Evolutionary conservation across 2,329 filamentous ascomycete species (phyloP).

Genomic region (Biscogniauxia sp.): DNA sequence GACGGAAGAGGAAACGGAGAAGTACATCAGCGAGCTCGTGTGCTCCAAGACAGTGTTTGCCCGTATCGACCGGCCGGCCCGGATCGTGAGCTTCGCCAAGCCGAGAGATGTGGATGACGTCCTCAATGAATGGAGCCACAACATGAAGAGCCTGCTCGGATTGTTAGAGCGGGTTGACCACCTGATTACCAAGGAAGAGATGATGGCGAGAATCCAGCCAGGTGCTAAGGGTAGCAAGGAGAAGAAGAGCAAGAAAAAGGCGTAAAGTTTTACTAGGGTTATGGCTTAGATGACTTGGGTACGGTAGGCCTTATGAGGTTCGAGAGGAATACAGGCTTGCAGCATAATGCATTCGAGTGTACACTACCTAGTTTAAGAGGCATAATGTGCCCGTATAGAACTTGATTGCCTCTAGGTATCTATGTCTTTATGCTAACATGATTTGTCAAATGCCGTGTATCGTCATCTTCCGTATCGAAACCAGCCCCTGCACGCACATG

Average conservation of each 20-base stretch:
- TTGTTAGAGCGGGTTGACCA: slow-evolving; percentile 91
- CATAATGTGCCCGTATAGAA: slow-evolving; percentile 21
- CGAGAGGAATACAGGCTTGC: slow-evolving; percentile 19
- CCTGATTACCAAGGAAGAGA: slow-evolving; percentile 98
- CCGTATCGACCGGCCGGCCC: slow-evolving; percentile 91
- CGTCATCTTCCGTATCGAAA: neutral
- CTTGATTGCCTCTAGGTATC: slow-evolving; percentile 22
- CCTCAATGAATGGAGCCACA: slow-evolving; percentile 96
- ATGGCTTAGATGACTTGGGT: slow-evolving; percentile 1
- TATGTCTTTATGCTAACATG: slow-evolving; percentile 7
- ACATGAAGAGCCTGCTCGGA: slow-evolving; percentile 91
- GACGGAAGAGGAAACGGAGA: slow-evolving; percentile 93
- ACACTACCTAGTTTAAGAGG: slow-evolving; percentile 30
- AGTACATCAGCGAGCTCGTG: slow-evolving; percentile 96
- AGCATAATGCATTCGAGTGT: slow-evolving; percentile 29
- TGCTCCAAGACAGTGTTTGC: slow-evolving; percentile 98
- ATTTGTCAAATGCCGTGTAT: neutral
- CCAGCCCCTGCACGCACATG: neutral
- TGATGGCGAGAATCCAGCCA: slow-evolving; percentile 97
- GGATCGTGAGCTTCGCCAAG: slow-evolving; percentile 91
- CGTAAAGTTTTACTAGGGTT: slow-evolving; percentile 13
- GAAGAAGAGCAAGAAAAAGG: slow-evolving; percentile 37
- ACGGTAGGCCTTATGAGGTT: slow-evolving; percentile 4
- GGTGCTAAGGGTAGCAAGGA: slow-evolving; percentile 42
- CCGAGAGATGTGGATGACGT: slow-evolving; percentile 93